Percentiles rank a stretch among this genome's conserved stretches.
These are phyloP conservation scores for Suillus cothurnatus DNA, from an alignment of 768 basidiomycete species.

Conservation along the genomic window DNA sequence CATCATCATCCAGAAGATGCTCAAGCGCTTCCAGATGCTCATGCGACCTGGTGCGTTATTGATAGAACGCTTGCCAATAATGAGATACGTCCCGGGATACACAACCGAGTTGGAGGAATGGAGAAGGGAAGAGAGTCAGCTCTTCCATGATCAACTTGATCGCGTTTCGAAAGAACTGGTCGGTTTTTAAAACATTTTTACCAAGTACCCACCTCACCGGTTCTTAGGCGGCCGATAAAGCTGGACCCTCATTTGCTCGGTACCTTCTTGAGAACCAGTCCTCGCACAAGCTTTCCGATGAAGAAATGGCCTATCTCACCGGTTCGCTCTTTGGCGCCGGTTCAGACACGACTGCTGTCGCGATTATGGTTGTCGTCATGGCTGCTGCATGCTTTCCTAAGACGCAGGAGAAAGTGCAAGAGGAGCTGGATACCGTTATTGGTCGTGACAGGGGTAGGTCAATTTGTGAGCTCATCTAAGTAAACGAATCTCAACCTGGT, in stretches of 20 bases:
- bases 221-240: conserved; percentile 24
- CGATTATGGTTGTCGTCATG: conserved; percentile 57
- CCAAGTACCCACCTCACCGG: conserved; percentile 16
- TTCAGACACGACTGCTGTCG: conserved; percentile 64
- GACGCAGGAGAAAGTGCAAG: conserved; percentile 51
- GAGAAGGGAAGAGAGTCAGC: conserved; percentile 53
- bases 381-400: conserved; percentile 58
- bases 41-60: conserved; percentile 39
- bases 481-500: conserved; percentile 4
- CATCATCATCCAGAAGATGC: conserved; percentile 34
- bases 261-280: conserved; percentile 59
- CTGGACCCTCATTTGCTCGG: conserved; percentile 51
- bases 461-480: not conserved
- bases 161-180: conserved; percentile 51
- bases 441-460: conserved; percentile 41
- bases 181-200: not conserved
- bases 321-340: conserved; percentile 71
- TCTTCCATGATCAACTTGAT: conserved; percentile 56
- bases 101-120: conserved; percentile 56
- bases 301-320: conserved; percentile 63
- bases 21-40: conserved; percentile 37
- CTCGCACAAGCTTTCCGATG: conserved; percentile 53
- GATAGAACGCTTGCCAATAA: conserved; percentile 39
- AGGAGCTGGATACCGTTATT: conserved; percentile 55
- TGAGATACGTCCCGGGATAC: conserved; percentile 60